Base-by-base conservation (phyloP, 2,329 filamentous ascomycete species). In the Coccinonectria pachysandricola region DNA sequence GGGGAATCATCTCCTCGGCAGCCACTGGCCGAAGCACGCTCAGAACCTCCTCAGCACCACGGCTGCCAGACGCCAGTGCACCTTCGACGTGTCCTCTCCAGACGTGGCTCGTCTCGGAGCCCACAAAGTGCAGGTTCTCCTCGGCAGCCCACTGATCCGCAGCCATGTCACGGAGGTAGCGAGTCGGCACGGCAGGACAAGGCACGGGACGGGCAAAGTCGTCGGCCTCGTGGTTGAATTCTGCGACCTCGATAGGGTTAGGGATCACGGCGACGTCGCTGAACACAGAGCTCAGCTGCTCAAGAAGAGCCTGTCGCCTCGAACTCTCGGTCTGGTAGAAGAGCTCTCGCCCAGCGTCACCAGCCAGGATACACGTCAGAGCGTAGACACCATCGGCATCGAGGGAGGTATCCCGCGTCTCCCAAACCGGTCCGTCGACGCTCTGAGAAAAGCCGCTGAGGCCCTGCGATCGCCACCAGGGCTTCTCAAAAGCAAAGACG, bases 71-170 rank as follows among this genome's bases (percentile, higher is more conserved):
- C 12, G 31, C 34, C 22, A 46, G 20, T 1, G 38, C 38, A 7
- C 43, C 42, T 23, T 46, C 43, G 7, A 35, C 19, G 12, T 43
- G 38, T 6, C 43, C 42, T n/a, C 29, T 34, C 39, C 36, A 43
- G 3, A 40, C 26, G 15, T 21, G 29, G n/a, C 38, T 39, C 4
- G 40, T 35, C 15, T 43, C 38, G 1, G 39, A 31, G 15, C 38
- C 42, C 5, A 35, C 34, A 21, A 45, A 45, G 21, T 41, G 37
- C 7, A 46, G n/a, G 10, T 14, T 25, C 6, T 27, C 40, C 12
- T 45, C 36, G 1, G 31, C 17, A n/a, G 17, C 21, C 43, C 40
- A 43, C 21, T 40, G 37, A 23, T 40, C 37, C 5, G 25, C 20
- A 6, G 35, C 27, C 12, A 37, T 12, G 12, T 27, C 19, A n/a